Conservation (phyloP, 345 rosid species). For the Sonneratia alba region DNA sequence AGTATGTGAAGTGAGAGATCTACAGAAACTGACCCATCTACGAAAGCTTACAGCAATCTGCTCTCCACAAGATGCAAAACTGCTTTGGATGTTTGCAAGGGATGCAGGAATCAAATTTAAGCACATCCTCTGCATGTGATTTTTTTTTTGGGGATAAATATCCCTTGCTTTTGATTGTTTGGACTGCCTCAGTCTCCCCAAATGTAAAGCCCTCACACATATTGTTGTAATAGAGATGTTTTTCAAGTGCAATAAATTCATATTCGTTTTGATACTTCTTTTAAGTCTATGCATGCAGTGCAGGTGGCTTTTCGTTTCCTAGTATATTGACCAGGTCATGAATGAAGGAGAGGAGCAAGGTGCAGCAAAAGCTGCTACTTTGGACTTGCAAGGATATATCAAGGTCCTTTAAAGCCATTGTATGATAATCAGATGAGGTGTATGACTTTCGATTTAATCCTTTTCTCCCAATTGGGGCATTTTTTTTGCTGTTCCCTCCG, state of each 20-base stretch:
- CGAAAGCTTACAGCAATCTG: no score
- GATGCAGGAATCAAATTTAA: no score
- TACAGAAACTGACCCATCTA: no score
- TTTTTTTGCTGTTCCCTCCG: not conserved
- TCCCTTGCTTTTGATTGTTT: no score
- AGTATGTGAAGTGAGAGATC: no score
- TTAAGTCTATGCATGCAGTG: not conserved
- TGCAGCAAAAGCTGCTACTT: slow-evolving; percentile 84
- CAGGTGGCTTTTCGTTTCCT: not conserved
- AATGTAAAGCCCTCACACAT: no score
- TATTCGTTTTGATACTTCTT: not conserved
- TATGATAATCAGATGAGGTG: slow-evolving; percentile 63
- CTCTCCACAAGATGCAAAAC: no score
- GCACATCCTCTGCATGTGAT: no score
- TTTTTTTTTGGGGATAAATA: no score
- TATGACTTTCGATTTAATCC: not conserved
- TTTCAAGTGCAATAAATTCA: not conserved
- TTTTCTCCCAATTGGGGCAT: not conserved
- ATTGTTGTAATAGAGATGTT: not conserved
- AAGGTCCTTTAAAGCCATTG: slow-evolving; percentile 79
- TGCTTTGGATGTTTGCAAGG: no score
- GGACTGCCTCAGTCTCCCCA: no score
- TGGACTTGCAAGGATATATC: slow-evolving; percentile 93
- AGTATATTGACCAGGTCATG: slow-evolving; percentile 32
- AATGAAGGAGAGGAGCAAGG: slow-evolving; percentile 97